A percentile compares a stretch with the other conserved stretches of the same genome.
Evolutionary conservation across 257 asterid genomes (phyloP).

Genomic region (Perilla frutescens): DNA sequence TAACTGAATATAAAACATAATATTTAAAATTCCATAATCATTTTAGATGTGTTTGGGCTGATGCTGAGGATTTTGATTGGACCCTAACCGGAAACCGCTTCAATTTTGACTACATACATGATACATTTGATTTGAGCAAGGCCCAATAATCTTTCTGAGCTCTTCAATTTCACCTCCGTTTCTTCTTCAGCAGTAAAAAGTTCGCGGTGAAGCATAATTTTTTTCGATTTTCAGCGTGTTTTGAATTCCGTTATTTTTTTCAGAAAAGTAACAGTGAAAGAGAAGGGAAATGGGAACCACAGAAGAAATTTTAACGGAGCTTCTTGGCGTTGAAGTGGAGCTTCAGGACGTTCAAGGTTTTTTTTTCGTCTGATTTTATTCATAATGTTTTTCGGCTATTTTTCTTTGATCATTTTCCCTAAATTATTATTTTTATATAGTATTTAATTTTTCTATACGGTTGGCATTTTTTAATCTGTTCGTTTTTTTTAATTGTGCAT

Average conservation of each 20-base stretch:
- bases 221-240: not conserved
- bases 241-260: not conserved
- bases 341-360: constrained; percentile 86
- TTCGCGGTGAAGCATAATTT: not conserved
- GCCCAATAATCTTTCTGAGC: not conserved
- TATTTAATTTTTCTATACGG: not conserved
- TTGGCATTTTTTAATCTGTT: not conserved
- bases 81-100: no score
- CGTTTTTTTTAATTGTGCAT: not conserved
- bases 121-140: not conserved
- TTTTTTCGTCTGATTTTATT: not conserved
- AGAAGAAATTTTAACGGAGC: constrained; percentile 76
- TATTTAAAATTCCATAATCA: not conserved
- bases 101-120: no score
- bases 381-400: not conserved
- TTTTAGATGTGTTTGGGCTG: not conserved
- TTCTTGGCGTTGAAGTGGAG: constrained; percentile 81
- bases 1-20: not conserved
- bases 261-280: not conserved
- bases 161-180: constrained; percentile 3
- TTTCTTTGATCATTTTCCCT: not conserved
- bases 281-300: constrained; percentile 55
- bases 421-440: not conserved
- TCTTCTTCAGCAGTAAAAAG: not conserved
- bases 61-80: not conserved